Conservation (phyloP, 768 basidiomycete species). For the Amanita muscaria region DNA sequence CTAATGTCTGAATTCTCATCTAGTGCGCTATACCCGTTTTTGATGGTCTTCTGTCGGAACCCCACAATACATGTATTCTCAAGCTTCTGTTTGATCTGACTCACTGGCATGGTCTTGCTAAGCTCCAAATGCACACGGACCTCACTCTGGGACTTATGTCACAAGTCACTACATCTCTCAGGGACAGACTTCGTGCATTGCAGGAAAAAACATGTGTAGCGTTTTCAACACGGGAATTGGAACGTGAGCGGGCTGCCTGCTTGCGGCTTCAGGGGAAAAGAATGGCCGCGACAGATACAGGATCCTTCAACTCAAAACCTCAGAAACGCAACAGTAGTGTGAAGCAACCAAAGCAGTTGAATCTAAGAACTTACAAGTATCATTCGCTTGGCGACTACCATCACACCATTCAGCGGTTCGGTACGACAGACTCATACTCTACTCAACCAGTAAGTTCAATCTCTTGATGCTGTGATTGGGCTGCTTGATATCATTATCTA, state of each 20-base stretch:
- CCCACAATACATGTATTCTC: constrained; percentile 19
- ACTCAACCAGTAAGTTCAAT: background rate
- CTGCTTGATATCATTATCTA: no score
- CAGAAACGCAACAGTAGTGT: constrained; percentile 2
- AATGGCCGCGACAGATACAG: no score
- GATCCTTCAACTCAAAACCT: background rate
- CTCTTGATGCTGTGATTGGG: background rate
- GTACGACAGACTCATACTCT: constrained; percentile 1
- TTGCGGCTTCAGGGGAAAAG: background rate
- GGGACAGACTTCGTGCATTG: constrained; percentile 23
- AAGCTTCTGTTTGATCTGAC: constrained; percentile 25
- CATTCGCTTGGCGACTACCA: constrained; percentile 12
- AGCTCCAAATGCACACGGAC: constrained; percentile 31
- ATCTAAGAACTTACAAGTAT: constrained; percentile 12
- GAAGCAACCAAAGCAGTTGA: constrained; percentile 3
- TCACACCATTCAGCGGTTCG: background rate
- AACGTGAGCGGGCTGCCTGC: no score
- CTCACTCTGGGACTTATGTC: constrained; percentile 20
- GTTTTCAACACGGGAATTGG: background rate
- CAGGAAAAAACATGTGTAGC: constrained; percentile 14
- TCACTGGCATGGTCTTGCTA: constrained; percentile 33
- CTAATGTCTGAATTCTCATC: constrained; percentile 10
- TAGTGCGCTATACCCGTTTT: no score
- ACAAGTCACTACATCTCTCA: constrained; percentile 17
- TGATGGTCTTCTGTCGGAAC: constrained; percentile 22